A percentile compares a stretch with the other conserved stretches of the same genome.
phyloP scores from a whole-genome alignment of 441 rosid species.

The Cnidoscolus chayamansa region DNA sequence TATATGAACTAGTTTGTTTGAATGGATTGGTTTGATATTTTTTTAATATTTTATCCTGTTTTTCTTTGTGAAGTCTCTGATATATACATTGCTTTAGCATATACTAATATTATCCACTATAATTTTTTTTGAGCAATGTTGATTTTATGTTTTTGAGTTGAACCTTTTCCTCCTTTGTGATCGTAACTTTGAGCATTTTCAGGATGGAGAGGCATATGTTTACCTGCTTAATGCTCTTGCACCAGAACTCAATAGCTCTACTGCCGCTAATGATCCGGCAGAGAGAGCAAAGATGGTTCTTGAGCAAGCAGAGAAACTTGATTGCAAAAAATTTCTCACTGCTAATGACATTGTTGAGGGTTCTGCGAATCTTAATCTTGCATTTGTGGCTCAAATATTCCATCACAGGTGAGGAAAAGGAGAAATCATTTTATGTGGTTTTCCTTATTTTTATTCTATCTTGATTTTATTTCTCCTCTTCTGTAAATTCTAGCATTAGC shows the following conservation, averaged over 20 bases:
- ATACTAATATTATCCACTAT: background rate
- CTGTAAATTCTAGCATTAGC: background rate
- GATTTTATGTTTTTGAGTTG: conserved; percentile 1
- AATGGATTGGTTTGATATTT: conserved; percentile 3
- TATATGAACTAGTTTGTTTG: background rate
- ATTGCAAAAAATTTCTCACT: conserved; percentile 78
- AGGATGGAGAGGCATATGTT: conserved; percentile 99
- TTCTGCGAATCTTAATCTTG: conserved; percentile 94
- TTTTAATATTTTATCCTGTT: background rate
- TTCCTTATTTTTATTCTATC: background rate
- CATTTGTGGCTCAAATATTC: conserved; percentile 94
- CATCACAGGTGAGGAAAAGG: conserved; percentile 64
- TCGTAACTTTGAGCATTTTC: conserved; percentile 25
- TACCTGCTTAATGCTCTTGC: conserved; percentile 92
- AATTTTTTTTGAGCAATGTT: background rate
- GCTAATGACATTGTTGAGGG: conserved; percentile 93
- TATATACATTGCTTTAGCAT: background rate
- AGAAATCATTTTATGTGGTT: background rate
- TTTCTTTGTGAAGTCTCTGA: background rate
- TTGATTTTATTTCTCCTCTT: background rate
- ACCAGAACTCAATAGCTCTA: conserved; percentile 67
- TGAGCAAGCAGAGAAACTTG: conserved; percentile 94
- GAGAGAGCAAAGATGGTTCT: conserved; percentile 80
- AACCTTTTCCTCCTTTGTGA: conserved; percentile 7
- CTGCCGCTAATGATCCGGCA: conserved; percentile 54